These are phyloP conservation scores for Naumovozyma baii DNA, from an alignment of 805 yeast species.

Conservation along the genomic window DNA sequence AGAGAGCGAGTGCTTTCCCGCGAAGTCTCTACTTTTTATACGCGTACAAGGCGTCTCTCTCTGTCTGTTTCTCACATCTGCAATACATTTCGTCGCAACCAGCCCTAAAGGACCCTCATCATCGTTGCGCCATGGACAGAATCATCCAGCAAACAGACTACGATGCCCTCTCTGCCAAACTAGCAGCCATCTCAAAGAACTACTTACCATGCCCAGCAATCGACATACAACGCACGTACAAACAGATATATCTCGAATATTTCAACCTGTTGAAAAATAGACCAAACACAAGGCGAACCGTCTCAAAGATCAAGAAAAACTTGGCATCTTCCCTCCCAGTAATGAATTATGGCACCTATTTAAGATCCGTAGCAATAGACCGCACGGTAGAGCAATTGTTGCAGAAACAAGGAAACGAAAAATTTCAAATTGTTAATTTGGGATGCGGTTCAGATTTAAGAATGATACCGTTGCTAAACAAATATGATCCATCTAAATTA, in stretches of 20 bases:
- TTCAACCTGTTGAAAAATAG: constrained; percentile 10
- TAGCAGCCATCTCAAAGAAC: constrained; percentile 39
- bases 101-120: too few relatives aligned
- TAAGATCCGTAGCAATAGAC: constrained; percentile 49
- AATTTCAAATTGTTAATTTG: constrained; percentile 49
- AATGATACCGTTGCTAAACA: constrained; percentile 31
- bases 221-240: constrained; percentile 8
- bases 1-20: too few relatives aligned
- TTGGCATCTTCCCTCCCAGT: constrained; percentile 42
- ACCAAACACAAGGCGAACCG: constrained; percentile 11
- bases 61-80: too few relatives aligned
- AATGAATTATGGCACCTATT: constrained; percentile 62
- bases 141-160: constrained; percentile 42
- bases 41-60: too few relatives aligned
- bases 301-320: constrained; percentile 13
- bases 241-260: constrained; percentile 19
- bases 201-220: constrained; percentile 36
- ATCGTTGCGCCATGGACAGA: constrained; percentile 17
- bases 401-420: constrained; percentile 1
- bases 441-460: constrained; percentile 65
- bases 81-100: too few relatives aligned
- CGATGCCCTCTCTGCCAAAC: constrained; percentile 61
- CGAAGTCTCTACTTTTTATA: too few relatives aligned
- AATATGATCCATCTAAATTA: constrained; percentile 15
- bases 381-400: not conserved